Percentiles rank a stretch among this genome's conserved stretches.
Conservation (phyloP, 768 basidiomycete species). For the Trametes sanguinea region DNA sequence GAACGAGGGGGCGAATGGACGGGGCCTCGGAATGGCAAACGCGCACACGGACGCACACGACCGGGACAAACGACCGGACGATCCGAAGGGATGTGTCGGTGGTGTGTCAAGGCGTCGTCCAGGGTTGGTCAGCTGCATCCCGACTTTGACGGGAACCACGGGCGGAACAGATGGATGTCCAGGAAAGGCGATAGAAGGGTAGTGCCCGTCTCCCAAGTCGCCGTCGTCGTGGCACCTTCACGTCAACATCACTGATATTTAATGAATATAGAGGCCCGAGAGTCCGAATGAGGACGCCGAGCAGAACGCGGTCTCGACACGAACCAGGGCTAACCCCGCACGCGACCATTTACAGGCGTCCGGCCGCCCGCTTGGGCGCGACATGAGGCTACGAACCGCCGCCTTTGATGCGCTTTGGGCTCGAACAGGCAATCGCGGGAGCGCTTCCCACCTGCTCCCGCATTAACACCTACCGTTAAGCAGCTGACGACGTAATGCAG, state of each 20-base stretch:
- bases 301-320: neutral
- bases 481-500: neutral
- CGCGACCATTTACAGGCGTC: neutral
- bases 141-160: neutral
- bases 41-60: neutral
- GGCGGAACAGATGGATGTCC: conserved; percentile 5
- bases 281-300: neutral
- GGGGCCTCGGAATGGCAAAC: neutral
- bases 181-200: conserved; percentile 2
- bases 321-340: neutral
- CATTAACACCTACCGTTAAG: neutral
- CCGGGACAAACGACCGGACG: conserved; percentile 6
- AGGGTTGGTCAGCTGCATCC: conserved; percentile 7
- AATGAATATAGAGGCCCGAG: conserved; percentile 12
- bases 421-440: neutral
- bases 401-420: neutral
- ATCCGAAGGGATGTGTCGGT: conserved; percentile 11
- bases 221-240: conserved; percentile 13
- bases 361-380: neutral
- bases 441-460: neutral
- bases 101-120: conserved; percentile 8
- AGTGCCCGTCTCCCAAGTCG: conserved; percentile 2
- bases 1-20: conserved; percentile 1
- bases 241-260: conserved; percentile 2
- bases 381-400: conserved; percentile 19